Evolutionary conservation across 441 rosid genomes (phyloP).

Genomic region (Pelargonium citronellum): DNA sequence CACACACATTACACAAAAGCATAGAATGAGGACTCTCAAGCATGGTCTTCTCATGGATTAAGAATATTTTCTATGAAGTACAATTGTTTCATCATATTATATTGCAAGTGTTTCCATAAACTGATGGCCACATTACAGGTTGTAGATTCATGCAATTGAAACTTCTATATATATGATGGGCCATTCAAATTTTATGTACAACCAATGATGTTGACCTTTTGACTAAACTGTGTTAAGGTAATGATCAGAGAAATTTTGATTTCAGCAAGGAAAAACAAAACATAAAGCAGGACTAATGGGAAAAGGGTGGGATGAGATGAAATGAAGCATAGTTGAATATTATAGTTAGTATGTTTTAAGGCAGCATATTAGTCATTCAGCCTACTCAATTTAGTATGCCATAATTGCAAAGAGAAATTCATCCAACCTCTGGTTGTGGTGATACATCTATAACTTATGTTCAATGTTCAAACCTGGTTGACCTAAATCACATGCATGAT

Average conservation of each 20-base stretch:
- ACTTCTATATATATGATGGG: not conserved
- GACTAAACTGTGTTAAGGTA: not conserved
- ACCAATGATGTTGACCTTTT: not conserved
- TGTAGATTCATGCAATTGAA: not conserved
- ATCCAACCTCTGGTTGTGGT: no score
- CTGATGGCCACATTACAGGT: not conserved
- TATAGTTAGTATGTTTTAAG: not conserved
- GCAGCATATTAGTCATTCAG: not conserved
- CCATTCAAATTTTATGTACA: not conserved
- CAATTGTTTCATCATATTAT: not conserved
- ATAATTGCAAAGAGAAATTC: no score
- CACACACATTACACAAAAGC: not conserved
- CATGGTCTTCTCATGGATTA: not conserved
- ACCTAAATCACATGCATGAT: no score
- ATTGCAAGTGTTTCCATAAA: not conserved
- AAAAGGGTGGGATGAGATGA: not conserved
- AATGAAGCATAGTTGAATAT: not conserved
- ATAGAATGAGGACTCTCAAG: not conserved
- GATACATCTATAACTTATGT: no score
- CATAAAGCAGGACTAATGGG: not conserved
- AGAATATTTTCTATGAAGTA: not conserved
- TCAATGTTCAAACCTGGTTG: no score
- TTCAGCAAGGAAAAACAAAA: not conserved
- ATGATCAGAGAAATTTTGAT: not conserved
- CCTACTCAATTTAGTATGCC: not conserved